A percentile compares a stretch with the other conserved stretches of the same genome.
Evolutionary conservation across 129 eudicot species (phyloP).

Genomic region (Chrysanthemum seticuspe): DNA sequence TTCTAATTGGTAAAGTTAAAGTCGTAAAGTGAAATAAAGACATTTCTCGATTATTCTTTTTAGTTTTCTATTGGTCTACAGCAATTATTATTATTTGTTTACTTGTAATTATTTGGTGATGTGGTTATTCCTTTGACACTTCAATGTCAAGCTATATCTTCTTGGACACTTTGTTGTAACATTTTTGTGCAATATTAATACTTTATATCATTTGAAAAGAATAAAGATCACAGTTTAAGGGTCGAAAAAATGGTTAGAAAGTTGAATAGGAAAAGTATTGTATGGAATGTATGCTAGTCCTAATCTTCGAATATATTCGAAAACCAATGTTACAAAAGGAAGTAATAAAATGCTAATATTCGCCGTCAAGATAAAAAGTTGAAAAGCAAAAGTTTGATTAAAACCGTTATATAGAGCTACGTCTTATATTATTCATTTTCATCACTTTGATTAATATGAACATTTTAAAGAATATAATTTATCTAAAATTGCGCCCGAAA

Average conservation of each 20-base stretch:
- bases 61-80: background rate
- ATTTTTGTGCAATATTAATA: background rate
- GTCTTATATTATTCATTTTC: no score
- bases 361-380: constrained; percentile 9
- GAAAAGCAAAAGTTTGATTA: no score
- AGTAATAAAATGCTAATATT: background rate
- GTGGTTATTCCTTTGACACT: constrained; percentile 10
- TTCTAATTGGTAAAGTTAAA: constrained; percentile 10
- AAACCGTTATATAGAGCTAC: no score
- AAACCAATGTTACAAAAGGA: constrained; percentile 10
- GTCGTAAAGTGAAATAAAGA: background rate
- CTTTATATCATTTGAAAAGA: background rate
- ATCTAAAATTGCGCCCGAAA: no score
- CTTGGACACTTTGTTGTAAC: background rate
- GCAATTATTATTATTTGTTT: background rate
- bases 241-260: constrained; percentile 7
- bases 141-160: background rate
- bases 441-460: no score
- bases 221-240: background rate
- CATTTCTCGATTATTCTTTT: constrained; percentile 22
- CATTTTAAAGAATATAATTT: no score
- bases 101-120: background rate
- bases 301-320: constrained; percentile 26
- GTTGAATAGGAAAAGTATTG: background rate
- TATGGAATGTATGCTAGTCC: background rate